Evolutionary conservation across 768 basidiomycete species (phyloP).

Genomic region (Astraeus odoratus): DNA sequence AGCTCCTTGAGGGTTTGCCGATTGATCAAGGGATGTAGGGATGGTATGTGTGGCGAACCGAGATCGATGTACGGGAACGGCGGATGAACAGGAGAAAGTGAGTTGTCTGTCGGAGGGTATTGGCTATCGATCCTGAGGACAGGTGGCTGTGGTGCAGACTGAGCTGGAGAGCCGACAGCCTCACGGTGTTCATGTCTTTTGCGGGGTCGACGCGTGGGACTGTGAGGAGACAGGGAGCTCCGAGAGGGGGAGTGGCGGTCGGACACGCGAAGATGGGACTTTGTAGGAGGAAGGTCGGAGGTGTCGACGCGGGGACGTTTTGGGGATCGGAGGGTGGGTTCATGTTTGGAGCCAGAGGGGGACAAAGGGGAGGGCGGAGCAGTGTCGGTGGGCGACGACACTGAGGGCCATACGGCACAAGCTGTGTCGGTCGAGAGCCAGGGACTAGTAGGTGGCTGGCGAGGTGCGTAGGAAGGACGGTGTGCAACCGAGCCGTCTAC

Average conservation of each 20-base stretch:
- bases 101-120: conserved; percentile 14
- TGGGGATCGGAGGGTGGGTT: conserved; percentile 10
- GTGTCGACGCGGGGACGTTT: conserved; percentile 29
- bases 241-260: conserved; percentile 12
- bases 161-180: conserved; percentile 21
- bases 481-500: conserved; percentile 27
- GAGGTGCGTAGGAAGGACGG: conserved; percentile 30
- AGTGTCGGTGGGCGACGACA: conserved; percentile 27
- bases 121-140: conserved; percentile 20
- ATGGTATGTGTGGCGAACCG: conserved; percentile 52
- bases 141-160: conserved; percentile 14
- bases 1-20: conserved; percentile 78
- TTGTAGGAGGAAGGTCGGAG: conserved; percentile 7
- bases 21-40: conserved; percentile 71
- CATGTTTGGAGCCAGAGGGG: conserved; percentile 22
- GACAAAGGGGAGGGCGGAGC: conserved; percentile 36
- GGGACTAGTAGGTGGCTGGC: conserved; percentile 31
- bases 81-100: conserved; percentile 26
- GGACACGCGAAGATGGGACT: conserved; percentile 8
- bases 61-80: conserved; percentile 33
- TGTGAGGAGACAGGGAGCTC: conserved; percentile 15
- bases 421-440: conserved; percentile 27
- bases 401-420: conserved; percentile 33
- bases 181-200: conserved; percentile 24
- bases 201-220: conserved; percentile 26